Conservation (phyloP, 345 rosid species). For the Eucalyptus fibrosa region DNA sequence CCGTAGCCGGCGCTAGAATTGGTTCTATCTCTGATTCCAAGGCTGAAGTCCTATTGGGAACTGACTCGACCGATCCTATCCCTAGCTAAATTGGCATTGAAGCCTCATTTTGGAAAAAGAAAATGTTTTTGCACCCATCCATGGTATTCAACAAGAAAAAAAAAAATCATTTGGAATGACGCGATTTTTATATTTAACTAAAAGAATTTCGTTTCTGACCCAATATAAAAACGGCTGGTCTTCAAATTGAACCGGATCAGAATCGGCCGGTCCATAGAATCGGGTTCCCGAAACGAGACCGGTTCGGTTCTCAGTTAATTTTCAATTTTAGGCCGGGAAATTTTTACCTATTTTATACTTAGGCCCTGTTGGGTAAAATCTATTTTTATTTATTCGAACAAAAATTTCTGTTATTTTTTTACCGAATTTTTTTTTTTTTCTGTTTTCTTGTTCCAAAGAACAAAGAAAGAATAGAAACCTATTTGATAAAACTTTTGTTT, state of each 20-base stretch:
- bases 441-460: too few relatives aligned
- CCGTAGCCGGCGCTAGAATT: background rate
- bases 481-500: too few relatives aligned
- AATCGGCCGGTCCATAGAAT: accelerated
- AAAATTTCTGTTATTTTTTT: too few relatives aligned
- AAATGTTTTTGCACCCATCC: background rate
- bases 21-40: accelerated
- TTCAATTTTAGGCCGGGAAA: accelerated
- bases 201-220: accelerated
- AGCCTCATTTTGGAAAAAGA: accelerated
- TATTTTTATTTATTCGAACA: too few relatives aligned
- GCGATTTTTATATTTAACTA: accelerated
- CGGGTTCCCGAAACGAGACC: accelerated
- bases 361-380: too few relatives aligned
- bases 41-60: accelerated
- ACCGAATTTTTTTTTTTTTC: too few relatives aligned
- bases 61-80: accelerated
- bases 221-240: accelerated
- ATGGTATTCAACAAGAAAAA: background rate
- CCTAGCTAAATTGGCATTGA: accelerated
- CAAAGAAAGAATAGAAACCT: too few relatives aligned
- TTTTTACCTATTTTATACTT: accelerated
- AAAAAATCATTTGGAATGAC: accelerated
- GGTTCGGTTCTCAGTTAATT: accelerated
- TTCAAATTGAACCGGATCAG: accelerated